A percentile compares a stretch with the other conserved stretches of the same genome.
phyloP scores from a whole-genome alignment of 371 early-diverging fungal genomes.

The Neoconidiobolus thromboides region DNA sequence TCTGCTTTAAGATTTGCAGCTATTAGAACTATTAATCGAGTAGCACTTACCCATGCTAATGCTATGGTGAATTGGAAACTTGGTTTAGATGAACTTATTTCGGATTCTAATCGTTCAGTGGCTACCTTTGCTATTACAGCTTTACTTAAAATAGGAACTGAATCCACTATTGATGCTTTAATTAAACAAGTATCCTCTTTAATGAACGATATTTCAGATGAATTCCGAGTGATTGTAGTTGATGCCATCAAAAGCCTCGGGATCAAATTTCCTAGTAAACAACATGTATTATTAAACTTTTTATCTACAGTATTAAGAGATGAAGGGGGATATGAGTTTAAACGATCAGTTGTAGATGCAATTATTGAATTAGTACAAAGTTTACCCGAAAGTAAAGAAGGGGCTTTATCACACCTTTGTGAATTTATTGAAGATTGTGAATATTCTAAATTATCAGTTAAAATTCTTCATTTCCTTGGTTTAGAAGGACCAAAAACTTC shows the following conservation, averaged over 20 bases:
- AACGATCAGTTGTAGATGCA: constrained; percentile 88
- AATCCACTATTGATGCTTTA: constrained; percentile 87
- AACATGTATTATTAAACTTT: constrained; percentile 79
- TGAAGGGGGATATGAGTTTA: constrained; percentile 94
- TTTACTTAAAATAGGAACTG: constrained; percentile 94
- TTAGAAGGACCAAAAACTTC: constrained; percentile 81
- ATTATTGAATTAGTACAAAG: constrained; percentile 87
- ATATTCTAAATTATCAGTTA: constrained; percentile 88
- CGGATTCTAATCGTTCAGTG: constrained; percentile 88
- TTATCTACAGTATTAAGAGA: constrained; percentile 82
- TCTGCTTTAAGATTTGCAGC: constrained; percentile 90
- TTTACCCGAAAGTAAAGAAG: constrained; percentile 84
- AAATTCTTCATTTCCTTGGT: constrained; percentile 85
- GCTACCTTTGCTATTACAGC: constrained; percentile 98
- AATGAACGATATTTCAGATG: constrained; percentile 94
- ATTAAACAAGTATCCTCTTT: constrained; percentile 95
- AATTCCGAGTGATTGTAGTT: constrained; percentile 94
- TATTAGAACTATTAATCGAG: constrained; percentile 80
- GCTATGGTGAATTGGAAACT: constrained; percentile 87
- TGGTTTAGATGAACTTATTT: constrained; percentile 93
- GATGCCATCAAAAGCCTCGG: constrained; percentile 90
- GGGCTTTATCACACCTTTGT: constrained; percentile 83
- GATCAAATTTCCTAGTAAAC: constrained; percentile 93
- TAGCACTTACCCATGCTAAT: constrained; percentile 71
- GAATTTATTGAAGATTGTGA: constrained; percentile 99